A percentile compares a stretch with the other conserved stretches of the same genome.
phyloP scores from a whole-genome alignment of 306 rosid species.

The Sechiopsis laciniata region DNA sequence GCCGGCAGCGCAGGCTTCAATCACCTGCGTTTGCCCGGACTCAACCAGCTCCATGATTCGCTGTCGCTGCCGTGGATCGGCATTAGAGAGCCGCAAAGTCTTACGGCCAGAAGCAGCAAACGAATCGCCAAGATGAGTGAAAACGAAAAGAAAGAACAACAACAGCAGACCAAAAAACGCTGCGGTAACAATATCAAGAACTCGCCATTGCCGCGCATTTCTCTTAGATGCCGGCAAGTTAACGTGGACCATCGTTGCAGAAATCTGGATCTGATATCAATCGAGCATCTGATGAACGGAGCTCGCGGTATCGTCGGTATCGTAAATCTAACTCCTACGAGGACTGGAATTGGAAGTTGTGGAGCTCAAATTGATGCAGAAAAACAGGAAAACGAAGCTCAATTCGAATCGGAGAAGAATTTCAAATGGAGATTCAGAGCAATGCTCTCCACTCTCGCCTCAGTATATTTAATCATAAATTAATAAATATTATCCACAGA shows the following conservation, averaged over 20 bases:
- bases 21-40: slow-evolving; percentile 42
- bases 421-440: too few relatives aligned
- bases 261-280: slow-evolving; percentile 47
- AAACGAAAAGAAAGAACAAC: slow-evolving; percentile 64
- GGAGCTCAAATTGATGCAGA: neutral
- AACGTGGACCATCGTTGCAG: slow-evolving; percentile 55
- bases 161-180: slow-evolving; percentile 64
- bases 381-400: neutral
- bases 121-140: slow-evolving; percentile 73
- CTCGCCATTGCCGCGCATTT: slow-evolving; percentile 63
- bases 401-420: neutral
- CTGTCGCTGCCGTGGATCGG: slow-evolving; percentile 75
- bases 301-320: neutral
- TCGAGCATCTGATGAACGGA: slow-evolving; percentile 29
- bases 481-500: too few relatives aligned
- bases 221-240: slow-evolving; percentile 77
- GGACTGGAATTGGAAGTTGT: neutral
- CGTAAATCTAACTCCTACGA: neutral
- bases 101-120: slow-evolving; percentile 92
- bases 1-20: slow-evolving; percentile 67
- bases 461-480: neutral
- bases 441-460: too few relatives aligned
- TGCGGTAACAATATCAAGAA: slow-evolving; percentile 62
- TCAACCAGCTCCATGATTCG: slow-evolving; percentile 60
- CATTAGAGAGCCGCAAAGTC: slow-evolving; percentile 50